These are phyloP conservation scores for Tricholoma terreum DNA, from an alignment of 768 basidiomycete genomes.

Conservation along the genomic window DNA sequence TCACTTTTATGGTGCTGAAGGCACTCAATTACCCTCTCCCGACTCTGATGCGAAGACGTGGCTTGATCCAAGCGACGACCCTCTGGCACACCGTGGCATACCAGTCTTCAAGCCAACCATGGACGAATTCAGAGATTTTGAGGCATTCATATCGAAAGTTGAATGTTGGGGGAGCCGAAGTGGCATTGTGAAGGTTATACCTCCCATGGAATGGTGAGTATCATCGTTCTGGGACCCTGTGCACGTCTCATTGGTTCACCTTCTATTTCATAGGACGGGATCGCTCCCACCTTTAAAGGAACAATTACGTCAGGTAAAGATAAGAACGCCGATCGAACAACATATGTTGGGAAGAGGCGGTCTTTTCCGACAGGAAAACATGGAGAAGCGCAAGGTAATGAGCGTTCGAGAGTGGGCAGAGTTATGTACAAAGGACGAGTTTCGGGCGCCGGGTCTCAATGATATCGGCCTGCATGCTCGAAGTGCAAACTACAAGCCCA, in stretches of 20 bases:
- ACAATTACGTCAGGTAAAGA: conserved; percentile 72
- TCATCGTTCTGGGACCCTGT: conserved; percentile 10
- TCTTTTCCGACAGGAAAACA: conserved; percentile 85
- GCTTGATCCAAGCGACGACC: conserved; percentile 80
- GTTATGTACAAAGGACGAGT: conserved; percentile 67
- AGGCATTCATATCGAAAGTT: conserved; percentile 81
- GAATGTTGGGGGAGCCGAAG: conserved; percentile 89
- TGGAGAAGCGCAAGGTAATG: conserved; percentile 82
- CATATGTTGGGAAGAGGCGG: conserved; percentile 85
- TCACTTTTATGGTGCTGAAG: conserved; percentile 73
- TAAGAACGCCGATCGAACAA: conserved; percentile 91
- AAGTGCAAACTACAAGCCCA: conserved; percentile 31
- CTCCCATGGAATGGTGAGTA: conserved; percentile 88
- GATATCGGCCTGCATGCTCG: conserved; percentile 59
- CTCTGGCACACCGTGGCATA: conserved; percentile 80
- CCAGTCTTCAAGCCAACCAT: conserved; percentile 95
- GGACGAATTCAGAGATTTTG: conserved; percentile 91
- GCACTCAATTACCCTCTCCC: conserved; percentile 52
- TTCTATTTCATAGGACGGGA: conserved; percentile 49
- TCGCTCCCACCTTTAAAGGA: conserved; percentile 67
- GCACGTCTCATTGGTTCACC: conserved; percentile 15
- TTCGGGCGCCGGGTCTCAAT: conserved; percentile 67
- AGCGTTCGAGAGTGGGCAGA: conserved; percentile 89
- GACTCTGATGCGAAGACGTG: conserved; percentile 59
- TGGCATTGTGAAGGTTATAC: conserved; percentile 95